These are phyloP conservation scores for Podaxis sp. DNA, from an alignment of 768 basidiomycete genomes.

Conservation along the genomic window DNA sequence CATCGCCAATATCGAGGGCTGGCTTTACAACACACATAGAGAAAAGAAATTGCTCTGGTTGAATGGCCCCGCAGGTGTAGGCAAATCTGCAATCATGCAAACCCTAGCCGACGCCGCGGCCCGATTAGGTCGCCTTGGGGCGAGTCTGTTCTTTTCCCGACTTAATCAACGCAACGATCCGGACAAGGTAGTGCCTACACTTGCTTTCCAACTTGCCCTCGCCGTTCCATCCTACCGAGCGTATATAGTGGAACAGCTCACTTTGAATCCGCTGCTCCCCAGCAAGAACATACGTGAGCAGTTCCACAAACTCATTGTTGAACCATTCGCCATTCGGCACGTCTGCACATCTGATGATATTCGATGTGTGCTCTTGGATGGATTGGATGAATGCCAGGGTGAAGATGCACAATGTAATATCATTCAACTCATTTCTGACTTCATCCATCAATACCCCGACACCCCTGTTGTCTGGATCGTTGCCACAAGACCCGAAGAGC, in stretches of 20 bases:
- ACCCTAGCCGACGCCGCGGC: constrained; percentile 24
- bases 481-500: constrained; percentile 25
- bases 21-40: constrained; percentile 6
- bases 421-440: constrained; percentile 12
- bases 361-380: constrained; percentile 24
- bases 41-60: constrained; percentile 21
- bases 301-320: constrained; percentile 16
- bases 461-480: constrained; percentile 26
- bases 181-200: constrained; percentile 19
- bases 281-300: constrained; percentile 15
- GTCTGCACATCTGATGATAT: not conserved
- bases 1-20: constrained; percentile 8
- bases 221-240: not conserved
- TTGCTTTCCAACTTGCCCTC: constrained; percentile 24
- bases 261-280: constrained; percentile 8
- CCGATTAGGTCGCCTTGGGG: constrained; percentile 12
- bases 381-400: constrained; percentile 26
- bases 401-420: constrained; percentile 17
- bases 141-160: constrained; percentile 25
- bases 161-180: constrained; percentile 1
- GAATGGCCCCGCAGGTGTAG: constrained; percentile 26
- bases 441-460: not conserved
- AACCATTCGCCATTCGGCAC: constrained; percentile 13
- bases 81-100: constrained; percentile 31
- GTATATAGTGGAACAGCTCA: not conserved